Base-by-base conservation (phyloP, 2,329 filamentous ascomycete species). In the Elsinoe ampelina region DNA sequence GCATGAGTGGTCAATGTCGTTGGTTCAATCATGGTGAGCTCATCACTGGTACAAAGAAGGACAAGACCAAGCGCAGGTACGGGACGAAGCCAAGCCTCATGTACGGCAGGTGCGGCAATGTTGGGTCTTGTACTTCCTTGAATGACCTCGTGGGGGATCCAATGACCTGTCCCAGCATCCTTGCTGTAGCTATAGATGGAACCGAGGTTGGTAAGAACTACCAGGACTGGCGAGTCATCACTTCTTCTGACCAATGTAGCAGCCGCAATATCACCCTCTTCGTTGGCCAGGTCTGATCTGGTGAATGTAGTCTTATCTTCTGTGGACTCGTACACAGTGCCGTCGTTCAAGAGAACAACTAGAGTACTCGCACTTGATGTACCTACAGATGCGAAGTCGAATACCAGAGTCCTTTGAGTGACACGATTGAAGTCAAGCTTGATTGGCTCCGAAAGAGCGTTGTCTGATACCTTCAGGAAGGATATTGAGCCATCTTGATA, bases 311-410 rank as follows among this genome's bases (percentile, higher is more conserved):
- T 22, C 5, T 30, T 26, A 2, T 42, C 36, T 15, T 20, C 15
- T 10, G 36, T 34, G 2, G 50, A 15, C 13, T 47, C 34, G 13
- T 34, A 38, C 12, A 58, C 26, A 19, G 39, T 48, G 13, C 57
- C 57, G 22, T 58, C 52, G 13, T 54, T 38, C 20, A 43, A 72
- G 50, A 5, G 61, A 63, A 5, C 62, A 63, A 22, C 69, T 63
- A 38, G 63, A 60, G 42, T 70, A 71, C 6, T 63, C 63, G 20
- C 61, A 63, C 5, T 62, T 67, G 13, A 63, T 58, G 7, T 58
- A 36, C 19, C 63, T 65, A 51, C 68, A 64, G 6, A 66, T 58
- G 84, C 85, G 88, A 1, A 88, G 73, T 13, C 81, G 17, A 41
- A 55, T 1, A 55, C 4, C 7, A 55, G n/a, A 5, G 32, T 7